Evolutionary conservation across 139 green algal species (phyloP), one percentile per base, ranked within the genome.

Genomic region (Edaphochlamys debaryana): DNA sequence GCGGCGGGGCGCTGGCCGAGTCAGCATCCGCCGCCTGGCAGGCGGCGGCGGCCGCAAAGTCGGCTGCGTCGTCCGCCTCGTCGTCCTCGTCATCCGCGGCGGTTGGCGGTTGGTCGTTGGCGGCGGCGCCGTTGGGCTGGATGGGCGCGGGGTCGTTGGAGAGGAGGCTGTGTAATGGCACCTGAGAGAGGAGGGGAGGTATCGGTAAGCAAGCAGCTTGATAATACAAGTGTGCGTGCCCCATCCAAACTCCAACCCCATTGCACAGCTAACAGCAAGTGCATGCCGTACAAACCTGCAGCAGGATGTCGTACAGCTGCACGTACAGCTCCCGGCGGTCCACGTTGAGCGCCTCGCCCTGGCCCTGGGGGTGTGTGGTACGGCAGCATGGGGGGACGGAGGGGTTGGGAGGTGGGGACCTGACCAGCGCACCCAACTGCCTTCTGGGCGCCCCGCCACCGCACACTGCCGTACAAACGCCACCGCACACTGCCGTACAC

Each of bases 311-410:
- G 73, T 96, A 95, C 45, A 95, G 85, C 27, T 89, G 84, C 32
- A 64, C 72, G 71, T 95, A 94, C 62, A 96, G 88, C 3, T 81
- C 87, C 27, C 75, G 42, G 9, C 92, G 76, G 83, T 97, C 94
- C 9, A 97, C 87, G 37, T 85, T 95, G 32, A 97, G 87, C 29
- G 93, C 90, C 71, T 95, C 93, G 1, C 90, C 93, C 82, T 95
- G 93, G 22, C 56, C n/a, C n/a, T n/a, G n/a, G n/a, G n/a, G n/a
- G n/a, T n/a, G n/a, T n/a, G n/a, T n/a, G n/a, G n/a, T n/a, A n/a
- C n/a, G n/a, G n/a, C n/a, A n/a, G n/a, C n/a, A n/a, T n/a, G n/a
- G n/a, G n/a, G n/a, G n/a, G n/a, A 58, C 50, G 50, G 50, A 19
- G 50, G 50, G 50, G 50, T 58, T 58, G 50, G 50, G 19, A 58